Percentiles rank a stretch among this genome's conserved stretches.
These are phyloP conservation scores for Solanum ahanhuiri DNA, from an alignment of 257 asterid species.

Conservation along the genomic window DNA sequence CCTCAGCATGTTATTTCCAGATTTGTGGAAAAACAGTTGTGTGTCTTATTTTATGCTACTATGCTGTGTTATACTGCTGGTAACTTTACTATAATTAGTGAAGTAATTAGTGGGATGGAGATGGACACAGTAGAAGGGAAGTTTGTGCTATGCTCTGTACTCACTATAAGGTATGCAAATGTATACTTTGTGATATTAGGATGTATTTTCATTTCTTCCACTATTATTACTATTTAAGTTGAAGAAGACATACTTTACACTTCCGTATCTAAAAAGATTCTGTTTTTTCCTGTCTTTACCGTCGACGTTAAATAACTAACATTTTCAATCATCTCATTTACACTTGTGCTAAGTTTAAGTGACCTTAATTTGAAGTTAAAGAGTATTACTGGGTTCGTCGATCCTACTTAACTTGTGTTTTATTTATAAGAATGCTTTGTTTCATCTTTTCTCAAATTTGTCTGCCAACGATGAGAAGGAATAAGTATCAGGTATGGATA, in stretches of 20 bases:
- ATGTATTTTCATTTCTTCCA: neutral
- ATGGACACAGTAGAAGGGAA: neutral
- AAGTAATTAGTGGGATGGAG: neutral
- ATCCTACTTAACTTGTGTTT: neutral
- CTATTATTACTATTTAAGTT: neutral
- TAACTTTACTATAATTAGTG: neutral
- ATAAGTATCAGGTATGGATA: neutral
- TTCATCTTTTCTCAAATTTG: neutral
- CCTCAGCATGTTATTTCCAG: no score
- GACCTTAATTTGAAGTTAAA: neutral
- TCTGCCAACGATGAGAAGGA: neutral
- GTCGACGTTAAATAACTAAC: neutral
- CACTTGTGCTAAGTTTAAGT: neutral
- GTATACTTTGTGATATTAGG: neutral
- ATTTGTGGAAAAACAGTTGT: no score
- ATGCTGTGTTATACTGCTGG: neutral
- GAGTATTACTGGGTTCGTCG: neutral
- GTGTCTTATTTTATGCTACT: neutral
- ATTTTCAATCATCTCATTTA: neutral
- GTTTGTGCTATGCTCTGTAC: neutral
- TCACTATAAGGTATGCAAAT: neutral
- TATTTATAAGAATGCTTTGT: neutral
- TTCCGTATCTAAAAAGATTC: no score
- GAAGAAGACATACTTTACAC: neutral
- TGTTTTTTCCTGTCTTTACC: neutral